Percentiles rank a stretch among this genome's conserved stretches.
These are phyloP conservation scores for Sporothrix inflata DNA, from an alignment of 2,329 filamentous ascomycete species.

Conservation along the genomic window DNA sequence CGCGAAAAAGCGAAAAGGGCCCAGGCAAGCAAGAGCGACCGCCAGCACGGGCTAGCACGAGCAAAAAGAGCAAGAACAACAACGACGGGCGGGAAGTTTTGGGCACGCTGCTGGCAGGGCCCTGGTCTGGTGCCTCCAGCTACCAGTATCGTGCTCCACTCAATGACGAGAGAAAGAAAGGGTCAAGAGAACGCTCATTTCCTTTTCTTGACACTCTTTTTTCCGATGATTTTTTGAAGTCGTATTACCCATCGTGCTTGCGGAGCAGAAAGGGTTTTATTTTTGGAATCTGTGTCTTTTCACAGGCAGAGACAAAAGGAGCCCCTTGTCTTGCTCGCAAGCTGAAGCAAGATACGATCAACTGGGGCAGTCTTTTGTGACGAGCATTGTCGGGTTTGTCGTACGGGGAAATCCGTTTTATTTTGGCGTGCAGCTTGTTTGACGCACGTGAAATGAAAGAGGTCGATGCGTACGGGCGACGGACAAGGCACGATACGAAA, in stretches of 20 bases:
- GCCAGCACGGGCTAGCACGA: not conserved
- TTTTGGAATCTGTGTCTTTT: not conserved
- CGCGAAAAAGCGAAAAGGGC: not conserved
- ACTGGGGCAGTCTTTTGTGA: not conserved
- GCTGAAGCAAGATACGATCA: not conserved
- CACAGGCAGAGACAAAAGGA: not conserved
- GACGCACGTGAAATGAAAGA: constrained; percentile 24
- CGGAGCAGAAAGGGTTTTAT: not conserved
- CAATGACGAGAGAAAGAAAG: constrained; percentile 11
- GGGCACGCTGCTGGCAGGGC: not conserved
- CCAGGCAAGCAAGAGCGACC: constrained; percentile 4
- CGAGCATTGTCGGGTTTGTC: not conserved
- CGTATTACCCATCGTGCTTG: not conserved
- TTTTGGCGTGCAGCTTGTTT: constrained; percentile 1
- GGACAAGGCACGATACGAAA: not conserved
- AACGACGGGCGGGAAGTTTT: not conserved
- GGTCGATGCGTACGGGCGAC: not conserved
- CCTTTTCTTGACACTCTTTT: constrained; percentile 1
- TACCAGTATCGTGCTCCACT: constrained; percentile 19
- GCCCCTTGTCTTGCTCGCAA: not conserved
- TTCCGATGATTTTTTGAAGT: not conserved
- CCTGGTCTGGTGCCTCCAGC: not conserved
- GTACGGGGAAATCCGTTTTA: not conserved
- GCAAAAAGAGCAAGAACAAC: not conserved
- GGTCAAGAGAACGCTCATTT: constrained; percentile 16